These are phyloP conservation scores for Periglandula ipomoeae DNA, from an alignment of 2,329 filamentous ascomycete species.

Conservation along the genomic window DNA sequence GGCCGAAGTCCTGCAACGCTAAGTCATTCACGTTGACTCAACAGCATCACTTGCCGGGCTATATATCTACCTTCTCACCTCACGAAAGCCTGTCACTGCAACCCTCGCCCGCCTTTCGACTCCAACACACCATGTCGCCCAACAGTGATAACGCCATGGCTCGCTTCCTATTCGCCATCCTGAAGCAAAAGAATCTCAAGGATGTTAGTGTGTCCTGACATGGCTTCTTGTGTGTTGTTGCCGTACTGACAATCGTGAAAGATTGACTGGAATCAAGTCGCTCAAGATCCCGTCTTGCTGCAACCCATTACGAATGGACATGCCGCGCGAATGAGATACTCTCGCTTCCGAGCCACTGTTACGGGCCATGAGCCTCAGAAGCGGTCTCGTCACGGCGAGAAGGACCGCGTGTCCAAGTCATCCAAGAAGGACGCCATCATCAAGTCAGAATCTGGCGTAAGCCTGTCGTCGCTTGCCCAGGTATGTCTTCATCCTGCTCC, in stretches of 20 bases:
- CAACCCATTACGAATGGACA: constrained; percentile 51
- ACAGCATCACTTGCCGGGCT: neutral
- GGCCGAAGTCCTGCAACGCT: neutral
- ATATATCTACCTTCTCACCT: neutral
- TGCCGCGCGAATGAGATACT: constrained; percentile 51
- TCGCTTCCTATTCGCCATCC: constrained; percentile 49
- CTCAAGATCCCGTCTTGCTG: constrained; percentile 41
- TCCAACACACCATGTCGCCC: constrained; percentile 29
- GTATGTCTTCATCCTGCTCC: constrained; percentile 11
- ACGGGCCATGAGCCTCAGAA: constrained; percentile 38
- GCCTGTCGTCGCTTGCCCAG: constrained; percentile 21
- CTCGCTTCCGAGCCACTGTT: constrained; percentile 40
- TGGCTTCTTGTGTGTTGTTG: neutral
- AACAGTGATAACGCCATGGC: constrained; percentile 49
- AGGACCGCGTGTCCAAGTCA: constrained; percentile 36
- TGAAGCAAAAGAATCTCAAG: constrained; percentile 51
- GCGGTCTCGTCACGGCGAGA: constrained; percentile 33
- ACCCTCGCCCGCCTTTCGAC: neutral
- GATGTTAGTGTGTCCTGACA: constrained; percentile 36
- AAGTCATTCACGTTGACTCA: neutral
- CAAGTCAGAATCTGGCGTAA: constrained; percentile 30
- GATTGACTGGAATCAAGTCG: constrained; percentile 53
- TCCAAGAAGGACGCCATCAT: constrained; percentile 26
- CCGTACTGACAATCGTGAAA: constrained; percentile 16
- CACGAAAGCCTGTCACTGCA: neutral